A percentile compares a stretch with the other conserved stretches of the same genome.
Conservation (phyloP, 2,329 filamentous ascomycete species). For the Penicillium sp. region DNA sequence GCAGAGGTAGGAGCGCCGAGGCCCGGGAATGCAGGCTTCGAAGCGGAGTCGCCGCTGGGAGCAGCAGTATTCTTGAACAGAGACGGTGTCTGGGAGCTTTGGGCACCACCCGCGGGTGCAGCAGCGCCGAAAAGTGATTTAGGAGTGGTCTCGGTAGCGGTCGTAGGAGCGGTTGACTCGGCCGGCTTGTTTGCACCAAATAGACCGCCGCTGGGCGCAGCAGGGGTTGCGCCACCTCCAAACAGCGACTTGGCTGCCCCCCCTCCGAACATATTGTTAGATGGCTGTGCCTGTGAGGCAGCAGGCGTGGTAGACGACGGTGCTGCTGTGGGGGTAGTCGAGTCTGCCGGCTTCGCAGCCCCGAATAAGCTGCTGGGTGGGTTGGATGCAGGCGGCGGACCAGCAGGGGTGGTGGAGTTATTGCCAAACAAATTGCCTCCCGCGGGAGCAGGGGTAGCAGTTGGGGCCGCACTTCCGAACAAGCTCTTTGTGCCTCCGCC, state of each 20-base stretch:
- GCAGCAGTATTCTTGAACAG: constrained; percentile 31
- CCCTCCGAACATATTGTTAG: constrained; percentile 30
- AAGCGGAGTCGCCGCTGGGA: constrained; percentile 22
- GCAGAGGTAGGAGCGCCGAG: constrained; percentile 18
- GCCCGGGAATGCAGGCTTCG: constrained; percentile 28
- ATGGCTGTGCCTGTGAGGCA: constrained; percentile 30
- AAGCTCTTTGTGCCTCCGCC: constrained; percentile 26
- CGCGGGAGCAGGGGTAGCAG: constrained; percentile 38
- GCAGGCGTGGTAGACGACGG: constrained; percentile 28
- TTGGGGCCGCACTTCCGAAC: constrained; percentile 35
- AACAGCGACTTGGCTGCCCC: constrained; percentile 30
- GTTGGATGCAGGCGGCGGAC: constrained; percentile 43
- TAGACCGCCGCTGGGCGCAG: constrained; percentile 24
- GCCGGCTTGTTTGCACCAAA: constrained; percentile 33
- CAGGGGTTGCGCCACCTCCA: constrained; percentile 16
- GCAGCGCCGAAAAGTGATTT: constrained; percentile 31
- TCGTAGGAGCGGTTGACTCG: constrained; percentile 26
- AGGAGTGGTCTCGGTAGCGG: constrained; percentile 22
- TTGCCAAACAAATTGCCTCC: constrained; percentile 37
- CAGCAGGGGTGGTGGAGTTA: constrained; percentile 51
- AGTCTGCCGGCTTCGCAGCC: constrained; percentile 22
- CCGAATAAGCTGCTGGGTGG: constrained; percentile 28
- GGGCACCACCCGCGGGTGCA: constrained; percentile 16
- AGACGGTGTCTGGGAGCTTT: constrained; percentile 24
- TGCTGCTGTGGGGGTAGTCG: constrained; percentile 21